Conservation (phyloP, 129 eudicot genomes). For the Helianthus annuus region HanXRQr2.0-SUNRISE NC_035438.2:15563505-15564004, state of each 20-base stretch:
- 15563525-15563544: constrained; percentile 1
- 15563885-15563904: constrained; percentile 11
- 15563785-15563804: background rate
- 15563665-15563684: background rate
- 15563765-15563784: background rate
- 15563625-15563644: background rate
- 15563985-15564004: background rate
- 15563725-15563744: background rate
- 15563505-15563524: background rate
- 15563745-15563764: background rate
- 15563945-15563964: background rate
- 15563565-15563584: background rate
- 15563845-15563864: background rate
- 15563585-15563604: background rate
- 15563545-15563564: background rate
- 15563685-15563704: background rate
- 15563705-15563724: background rate
- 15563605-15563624: background rate
- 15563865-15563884: constrained; percentile 1
- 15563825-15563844: background rate
- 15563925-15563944: background rate
- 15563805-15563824: constrained; percentile 1
- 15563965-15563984: constrained; percentile 1
- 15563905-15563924: constrained; percentile 15
- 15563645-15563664: background rate